Conservation (phyloP, 768 basidiomycete species). For the Cyclocybe cylindracea region DNA sequence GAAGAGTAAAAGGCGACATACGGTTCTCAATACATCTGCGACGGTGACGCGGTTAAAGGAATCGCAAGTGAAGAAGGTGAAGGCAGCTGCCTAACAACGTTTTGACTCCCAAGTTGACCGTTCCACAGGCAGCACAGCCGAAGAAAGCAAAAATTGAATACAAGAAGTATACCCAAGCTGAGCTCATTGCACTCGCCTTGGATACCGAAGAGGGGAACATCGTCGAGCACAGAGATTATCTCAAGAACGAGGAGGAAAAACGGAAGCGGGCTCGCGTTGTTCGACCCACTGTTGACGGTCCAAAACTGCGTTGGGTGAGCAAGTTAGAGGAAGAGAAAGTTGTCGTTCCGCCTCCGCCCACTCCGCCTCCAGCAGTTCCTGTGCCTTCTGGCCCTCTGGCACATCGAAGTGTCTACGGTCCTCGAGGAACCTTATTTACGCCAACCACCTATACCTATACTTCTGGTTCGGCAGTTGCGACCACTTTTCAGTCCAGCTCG, state of each 20-base stretch:
- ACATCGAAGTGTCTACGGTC: slow-evolving; percentile 23
- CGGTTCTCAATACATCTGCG: slow-evolving; percentile 69
- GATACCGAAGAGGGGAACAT: slow-evolving; percentile 89
- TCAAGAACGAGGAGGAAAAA: slow-evolving; percentile 81
- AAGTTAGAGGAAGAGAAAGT: slow-evolving; percentile 59
- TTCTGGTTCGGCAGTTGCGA: slow-evolving; percentile 16
- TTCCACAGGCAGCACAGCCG: slow-evolving; percentile 52
- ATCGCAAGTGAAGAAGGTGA: slow-evolving; percentile 62
- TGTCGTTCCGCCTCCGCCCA: slow-evolving; percentile 31
- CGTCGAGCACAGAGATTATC: slow-evolving; percentile 75
- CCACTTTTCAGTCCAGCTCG: slow-evolving; percentile 12
- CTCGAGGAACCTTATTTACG: slow-evolving; percentile 22
- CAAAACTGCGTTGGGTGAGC: slow-evolving; percentile 73
- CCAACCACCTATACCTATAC: slow-evolving; percentile 25
- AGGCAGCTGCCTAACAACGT: slow-evolving; percentile 10
- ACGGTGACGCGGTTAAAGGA: slow-evolving; percentile 66
- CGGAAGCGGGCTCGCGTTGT: slow-evolving; percentile 67
- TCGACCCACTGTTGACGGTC: slow-evolving; percentile 62
- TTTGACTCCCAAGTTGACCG: neutral
- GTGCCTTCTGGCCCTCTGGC: slow-evolving; percentile 9
- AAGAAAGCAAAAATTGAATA: slow-evolving; percentile 59
- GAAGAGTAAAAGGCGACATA: slow-evolving; percentile 68
- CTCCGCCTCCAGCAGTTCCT: slow-evolving; percentile 17
- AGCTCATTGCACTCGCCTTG: slow-evolving; percentile 79
- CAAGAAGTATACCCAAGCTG: slow-evolving; percentile 71